Evolutionary conservation across 345 rosid genomes (phyloP), one percentile per base, ranked within the genome.

Genomic region (Geranium rotundifolium): DNA sequence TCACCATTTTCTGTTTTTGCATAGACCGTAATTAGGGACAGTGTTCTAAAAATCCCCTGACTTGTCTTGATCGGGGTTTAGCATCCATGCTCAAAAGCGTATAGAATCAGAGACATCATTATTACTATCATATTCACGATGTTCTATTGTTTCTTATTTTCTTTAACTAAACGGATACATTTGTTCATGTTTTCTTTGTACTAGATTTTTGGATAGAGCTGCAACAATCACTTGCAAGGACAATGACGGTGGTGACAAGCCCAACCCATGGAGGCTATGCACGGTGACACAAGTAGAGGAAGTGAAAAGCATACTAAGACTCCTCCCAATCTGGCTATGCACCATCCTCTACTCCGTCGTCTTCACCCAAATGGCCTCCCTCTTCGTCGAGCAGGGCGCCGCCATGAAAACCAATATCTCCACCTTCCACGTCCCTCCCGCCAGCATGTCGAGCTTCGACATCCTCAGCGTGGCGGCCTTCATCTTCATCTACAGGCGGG

Each of bases 381-480:
- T 93, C 27, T 93, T 93, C n/a, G 99, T 93, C 17, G 96, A 83
- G 76, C 99, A 93, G 77, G 99, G 97, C 4, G 99, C 86, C 1
- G 88, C 81, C 17, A 90, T 93, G 99, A 81, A 77, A 60, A 85
- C 88, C 15, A 80, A 65, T 37, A 60, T 88, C 31, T 72, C 79
- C 1, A 57, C 58, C 63, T 90, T 93, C 79, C 72, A 63, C 66
- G 79, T 93, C 55, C 97, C 99, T 1, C 79, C 99, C 0, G 90
- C 99, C n/a, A 81, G 96, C 85, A 90, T 93, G 97, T 93, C 97
- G 0, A 85, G 89, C 75, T 88, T 93, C 19, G 97, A 93, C 82
- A 93, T 93, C 61, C 80, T 93, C 84, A n/a, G n/a, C n/a, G n/a
- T n/a, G n/a, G n/a, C n/a, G n/a, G n/a, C n/a, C n/a, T n/a, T n/a